Conservation (phyloP, 1,139 yeast genomes). For the Blastobotrys serpentis region DNA sequence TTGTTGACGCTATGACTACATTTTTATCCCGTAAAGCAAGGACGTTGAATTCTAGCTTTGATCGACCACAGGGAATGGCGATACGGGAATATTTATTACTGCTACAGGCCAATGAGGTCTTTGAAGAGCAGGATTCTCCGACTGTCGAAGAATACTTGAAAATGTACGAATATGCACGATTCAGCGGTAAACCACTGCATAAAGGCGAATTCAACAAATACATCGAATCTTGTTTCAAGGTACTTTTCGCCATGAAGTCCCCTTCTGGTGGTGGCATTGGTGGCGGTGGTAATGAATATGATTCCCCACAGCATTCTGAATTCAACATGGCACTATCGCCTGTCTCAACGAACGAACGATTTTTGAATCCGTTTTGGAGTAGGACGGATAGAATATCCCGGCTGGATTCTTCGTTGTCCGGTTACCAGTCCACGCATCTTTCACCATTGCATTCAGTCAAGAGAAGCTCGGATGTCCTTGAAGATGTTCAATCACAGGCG, state of each 20-base stretch:
- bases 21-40: constrained; percentile 46
- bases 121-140: constrained; percentile 27
- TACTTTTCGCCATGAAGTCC: constrained; percentile 24
- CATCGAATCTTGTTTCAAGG: constrained; percentile 45
- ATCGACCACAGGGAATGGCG: constrained; percentile 44
- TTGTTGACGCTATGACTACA: constrained; percentile 41
- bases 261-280: constrained; percentile 11
- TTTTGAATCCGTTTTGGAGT: background rate
- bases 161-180: constrained; percentile 69
- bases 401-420: background rate
- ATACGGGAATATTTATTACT: constrained; percentile 51
- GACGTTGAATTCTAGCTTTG: constrained; percentile 45
- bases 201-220: constrained; percentile 62
- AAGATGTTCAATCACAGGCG: background rate
- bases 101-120: constrained; percentile 32
- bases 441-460: constrained; percentile 3
- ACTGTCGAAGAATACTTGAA: constrained; percentile 44
- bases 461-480: background rate
- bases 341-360: constrained; percentile 1
- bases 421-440: constrained; percentile 4
- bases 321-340: background rate
- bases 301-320: constrained; percentile 3
- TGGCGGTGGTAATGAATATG: background rate
- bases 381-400: background rate
- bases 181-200: constrained; percentile 60